Evolutionary conservation across 306 rosid genomes (phyloP), one percentile per base, ranked within the genome.

Genomic region (Rosa multiflora): DNA sequence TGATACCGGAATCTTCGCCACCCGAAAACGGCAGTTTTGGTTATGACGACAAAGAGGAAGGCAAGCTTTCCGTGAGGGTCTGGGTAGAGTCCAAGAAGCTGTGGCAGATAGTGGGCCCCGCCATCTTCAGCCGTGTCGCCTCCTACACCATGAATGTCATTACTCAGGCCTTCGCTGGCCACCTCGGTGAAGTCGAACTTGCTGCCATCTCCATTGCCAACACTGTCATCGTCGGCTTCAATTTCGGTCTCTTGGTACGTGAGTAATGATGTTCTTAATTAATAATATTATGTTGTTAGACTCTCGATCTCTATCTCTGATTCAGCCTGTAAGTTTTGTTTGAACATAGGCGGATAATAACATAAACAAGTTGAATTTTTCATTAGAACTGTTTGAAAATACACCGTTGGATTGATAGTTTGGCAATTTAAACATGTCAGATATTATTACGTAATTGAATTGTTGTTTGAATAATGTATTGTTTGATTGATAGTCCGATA

Each of bases 91-190:
- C 91, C 5, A 86, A 76, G 86, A 82, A 90, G 76, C 86, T 92
- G 82, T 92, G 97, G 97, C 56, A 37, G 8, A 86, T 92, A 8
- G 96, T 90, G 1, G 97, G 97, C 1, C 97, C 96, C 14, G 76
- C 96, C 20, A 92, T 92, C 66, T 85, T 92, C 86, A 89, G 94
- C 83, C 92, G 96, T 17, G 15, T 89, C 10, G 90, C 91, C 4
- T 0, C 83, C 0, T 90, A 42, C 87, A 49, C 91, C 84, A 92
- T 92, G 97, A 90, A 90, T 82, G 88, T 92, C 20, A 69, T 92
- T 13, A 89, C 93, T 14, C 97, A 86, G 82, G 90, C 97, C 80
- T 92, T 92, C 78, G 91, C 92, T 9, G 97, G 97, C 23, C 97
- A 86, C 85, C 86, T 92, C 0, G 97, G 96, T 0, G 93, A 92